Conservation (phyloP, 805 yeast genomes). For the Metschnikowia dekortorum region DNA sequence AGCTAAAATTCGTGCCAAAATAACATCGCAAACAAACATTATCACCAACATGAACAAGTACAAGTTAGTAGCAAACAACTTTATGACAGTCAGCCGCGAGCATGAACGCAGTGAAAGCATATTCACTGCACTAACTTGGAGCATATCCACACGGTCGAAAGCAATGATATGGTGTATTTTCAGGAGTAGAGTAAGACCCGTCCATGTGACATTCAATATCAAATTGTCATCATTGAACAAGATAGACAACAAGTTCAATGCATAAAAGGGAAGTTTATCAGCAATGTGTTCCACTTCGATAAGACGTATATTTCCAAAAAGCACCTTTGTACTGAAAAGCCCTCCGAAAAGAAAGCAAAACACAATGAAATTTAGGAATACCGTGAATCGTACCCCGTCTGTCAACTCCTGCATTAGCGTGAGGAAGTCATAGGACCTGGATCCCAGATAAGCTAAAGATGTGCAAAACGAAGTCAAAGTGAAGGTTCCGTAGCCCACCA, state of each 20-base stretch:
- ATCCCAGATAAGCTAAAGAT: constrained; percentile 11
- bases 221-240: constrained; percentile 62
- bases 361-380: constrained; percentile 17
- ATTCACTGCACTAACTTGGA: constrained; percentile 27
- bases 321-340: constrained; percentile 31
- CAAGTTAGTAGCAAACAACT: constrained; percentile 31
- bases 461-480: constrained; percentile 10
- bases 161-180: constrained; percentile 78
- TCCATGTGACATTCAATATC: constrained; percentile 42
- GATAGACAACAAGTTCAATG: constrained; percentile 52
- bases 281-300: constrained; percentile 67
- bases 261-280: constrained; percentile 32
- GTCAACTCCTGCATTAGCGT: constrained; percentile 16
- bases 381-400: constrained; percentile 9
- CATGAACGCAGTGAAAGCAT: constrained; percentile 15
- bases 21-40: constrained; percentile 48
- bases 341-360: constrained; percentile 17
- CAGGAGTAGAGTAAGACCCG: constrained; percentile 31
- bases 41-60: constrained; percentile 42
- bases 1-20: constrained; percentile 51
- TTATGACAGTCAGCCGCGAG: constrained; percentile 24
- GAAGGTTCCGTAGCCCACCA: constrained; percentile 11
- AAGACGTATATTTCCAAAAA: constrained; percentile 73
- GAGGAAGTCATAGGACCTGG: constrained; percentile 12
- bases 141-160: constrained; percentile 45